These are phyloP conservation scores for Morella rubra DNA, from an alignment of 306 rosid species.

Conservation along the genomic window DNA sequence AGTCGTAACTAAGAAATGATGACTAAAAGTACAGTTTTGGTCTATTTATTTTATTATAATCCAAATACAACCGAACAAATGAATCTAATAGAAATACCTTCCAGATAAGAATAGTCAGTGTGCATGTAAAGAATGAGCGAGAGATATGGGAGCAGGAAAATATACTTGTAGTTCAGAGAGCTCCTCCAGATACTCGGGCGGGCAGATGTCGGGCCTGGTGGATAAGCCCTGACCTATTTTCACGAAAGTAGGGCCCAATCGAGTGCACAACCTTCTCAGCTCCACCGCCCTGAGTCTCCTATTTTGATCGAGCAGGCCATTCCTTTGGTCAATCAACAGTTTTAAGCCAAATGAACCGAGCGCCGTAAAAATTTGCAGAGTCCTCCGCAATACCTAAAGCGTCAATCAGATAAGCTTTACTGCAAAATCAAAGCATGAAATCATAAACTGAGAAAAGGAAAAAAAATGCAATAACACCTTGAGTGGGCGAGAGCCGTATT, in stretches of 20 bases:
- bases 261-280: conserved; percentile 61
- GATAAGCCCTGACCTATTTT: conserved; percentile 95
- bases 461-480: conserved; percentile 42
- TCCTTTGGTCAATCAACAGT: conserved; percentile 59
- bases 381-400: conserved; percentile 61
- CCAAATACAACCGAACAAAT: background rate
- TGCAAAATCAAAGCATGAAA: background rate
- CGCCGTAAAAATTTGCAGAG: conserved; percentile 58
- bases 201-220: conserved; percentile 91
- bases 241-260: conserved; percentile 94
- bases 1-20: background rate
- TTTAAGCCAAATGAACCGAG: conserved; percentile 60
- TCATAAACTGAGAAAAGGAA: background rate
- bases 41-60: no score
- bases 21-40: background rate
- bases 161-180: conserved; percentile 84
- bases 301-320: conserved; percentile 55
- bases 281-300: conserved; percentile 68
- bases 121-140: background rate
- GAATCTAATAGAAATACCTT: background rate
- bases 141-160: conserved; percentile 3
- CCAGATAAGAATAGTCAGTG: background rate
- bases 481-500: conserved; percentile 63
- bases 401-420: background rate
- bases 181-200: conserved; percentile 82